A percentile compares a stretch with the other conserved stretches of the same genome.
phyloP scores from a whole-genome alignment of 2,329 filamentous ascomycete genomes.

The Teratosphaeria nubilosa region DNA sequence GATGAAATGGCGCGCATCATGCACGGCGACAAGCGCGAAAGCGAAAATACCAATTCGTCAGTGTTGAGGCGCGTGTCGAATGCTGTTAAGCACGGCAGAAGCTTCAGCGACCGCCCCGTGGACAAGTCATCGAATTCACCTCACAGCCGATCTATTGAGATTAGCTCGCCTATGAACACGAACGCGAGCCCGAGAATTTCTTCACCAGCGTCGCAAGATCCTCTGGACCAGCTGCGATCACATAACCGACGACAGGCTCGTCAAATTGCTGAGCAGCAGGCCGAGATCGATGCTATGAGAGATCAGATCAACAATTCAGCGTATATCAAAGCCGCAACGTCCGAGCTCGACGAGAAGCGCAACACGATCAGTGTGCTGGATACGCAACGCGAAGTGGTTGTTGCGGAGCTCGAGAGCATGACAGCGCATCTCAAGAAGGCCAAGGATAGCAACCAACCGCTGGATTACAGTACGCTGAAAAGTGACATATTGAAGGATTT shows the following conservation, averaged over 20 bases:
- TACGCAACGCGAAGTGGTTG: slow-evolving; percentile 89
- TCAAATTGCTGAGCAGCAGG: slow-evolving; percentile 74
- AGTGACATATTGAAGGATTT: slow-evolving; percentile 54
- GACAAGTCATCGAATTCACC: slow-evolving; percentile 18
- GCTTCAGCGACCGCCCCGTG: slow-evolving; percentile 55
- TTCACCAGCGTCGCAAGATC: slow-evolving; percentile 41
- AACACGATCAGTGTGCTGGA: slow-evolving; percentile 93
- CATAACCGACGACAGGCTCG: slow-evolving; percentile 71
- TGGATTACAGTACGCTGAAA: slow-evolving; percentile 65
- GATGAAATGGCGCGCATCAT: slow-evolving; percentile 90
- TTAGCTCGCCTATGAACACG: slow-evolving; percentile 13
- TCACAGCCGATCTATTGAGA: slow-evolving; percentile 33
- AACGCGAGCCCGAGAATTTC: slow-evolving; percentile 31
- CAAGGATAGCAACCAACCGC: slow-evolving; percentile 68
- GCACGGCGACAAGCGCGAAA: slow-evolving; percentile 50
- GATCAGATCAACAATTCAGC: slow-evolving; percentile 47
- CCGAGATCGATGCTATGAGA: slow-evolving; percentile 54
- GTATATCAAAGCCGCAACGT: slow-evolving; percentile 68
- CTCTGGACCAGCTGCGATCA: slow-evolving; percentile 33
- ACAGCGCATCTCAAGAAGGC: slow-evolving; percentile 80
- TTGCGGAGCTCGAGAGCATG: slow-evolving; percentile 80
- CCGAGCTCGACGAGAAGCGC: slow-evolving; percentile 80
- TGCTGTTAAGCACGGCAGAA: slow-evolving; percentile 84
- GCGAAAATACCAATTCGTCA: slow-evolving; percentile 22
- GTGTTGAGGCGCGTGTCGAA: slow-evolving; percentile 86